Evolutionary conservation across 495 filamentous ascomycete species (phyloP), one percentile per base, ranked within the genome.

Genomic region (Annulohypoxylon nitens): DNA sequence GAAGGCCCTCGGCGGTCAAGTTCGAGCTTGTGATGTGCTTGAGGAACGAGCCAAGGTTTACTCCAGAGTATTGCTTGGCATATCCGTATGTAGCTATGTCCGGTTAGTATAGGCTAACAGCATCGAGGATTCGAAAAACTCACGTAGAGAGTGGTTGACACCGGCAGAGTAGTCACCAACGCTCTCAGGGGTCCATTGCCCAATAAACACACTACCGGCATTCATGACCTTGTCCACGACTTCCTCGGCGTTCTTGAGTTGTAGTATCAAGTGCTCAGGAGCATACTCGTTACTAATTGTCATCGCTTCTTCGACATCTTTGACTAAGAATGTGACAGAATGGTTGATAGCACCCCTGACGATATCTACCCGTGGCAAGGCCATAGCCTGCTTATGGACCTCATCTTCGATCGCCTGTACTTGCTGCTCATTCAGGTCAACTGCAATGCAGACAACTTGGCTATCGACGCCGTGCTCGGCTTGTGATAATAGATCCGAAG

Each of bases 131-230:
- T 45, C 67, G 33, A 37, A 25, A 36, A 36, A 91, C 93, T 88
- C 90, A 97, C 94, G 96, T 72, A 99, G 82, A 41, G 93, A 95
- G 83, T 99, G 96, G 82, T 99, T 99, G 9, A 98, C 95, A 74
- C 96, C 96, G 18, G 97, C 96, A 58, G 93, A 97, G 82, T 99
- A 99, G 79, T 99, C 96, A 23, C 96, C 96, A 14, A 99, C 96
- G 74, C 91, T 94, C 83, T 99, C 96, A 0, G 96, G 96, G 2
- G 96, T 98, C 96, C 96, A 99, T 61, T 90, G 86, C 3, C 96
- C 96, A 59, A 98, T 89, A 78, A 99, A 99, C 12, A 99, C 94
- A 79, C 93, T 97, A 1, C 96, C 96, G 8, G 96, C 96, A 70
- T 98, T 97, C 83, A 94, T 84, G n/a, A 99, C 94, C 73, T 90